phyloP scores from a whole-genome alignment of 1,284 basidiomycete genomes.

The Cerrena zonata region DNA sequence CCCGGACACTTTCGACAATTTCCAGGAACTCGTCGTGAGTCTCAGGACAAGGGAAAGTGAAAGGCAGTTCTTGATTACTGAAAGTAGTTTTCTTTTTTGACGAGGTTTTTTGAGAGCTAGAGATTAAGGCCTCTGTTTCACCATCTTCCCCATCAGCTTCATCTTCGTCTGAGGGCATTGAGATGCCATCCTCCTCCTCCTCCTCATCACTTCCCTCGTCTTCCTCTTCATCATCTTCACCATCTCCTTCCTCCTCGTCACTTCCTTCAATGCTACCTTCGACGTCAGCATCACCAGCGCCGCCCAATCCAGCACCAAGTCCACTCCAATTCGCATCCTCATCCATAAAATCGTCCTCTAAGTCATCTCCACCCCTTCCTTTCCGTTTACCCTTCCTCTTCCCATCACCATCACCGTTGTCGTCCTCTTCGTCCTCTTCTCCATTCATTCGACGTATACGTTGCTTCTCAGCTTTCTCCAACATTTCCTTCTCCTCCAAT shows the following conservation, averaged over 20 bases:
- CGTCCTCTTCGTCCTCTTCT: conserved; percentile 60
- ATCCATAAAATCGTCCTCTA: conserved; percentile 84
- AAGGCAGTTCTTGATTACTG: conserved; percentile 67
- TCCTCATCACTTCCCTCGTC: conserved; percentile 28
- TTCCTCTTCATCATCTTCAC: conserved; percentile 33
- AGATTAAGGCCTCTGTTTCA: conserved; percentile 36
- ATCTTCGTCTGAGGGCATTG: conserved; percentile 17
- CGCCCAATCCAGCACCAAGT: conserved; percentile 48
- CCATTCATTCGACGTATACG: conserved; percentile 85
- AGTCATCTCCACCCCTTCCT: conserved; percentile 70
- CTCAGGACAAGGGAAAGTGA: conserved; percentile 84
- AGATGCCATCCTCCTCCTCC: conserved; percentile 16
- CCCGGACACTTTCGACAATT: conserved; percentile 66
- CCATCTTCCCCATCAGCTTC: conserved; percentile 34
- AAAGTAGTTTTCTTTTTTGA: conserved; percentile 14
- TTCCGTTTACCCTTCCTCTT: conserved; percentile 39
- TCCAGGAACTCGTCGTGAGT: conserved; percentile 85
- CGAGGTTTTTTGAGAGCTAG: conserved; percentile 13
- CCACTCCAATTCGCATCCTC: conserved; percentile 43
- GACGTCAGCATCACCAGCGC: conserved; percentile 41
- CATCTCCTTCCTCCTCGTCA: conserved; percentile 29
- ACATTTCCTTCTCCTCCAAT: conserved; percentile 78
- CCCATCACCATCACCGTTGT: conserved; percentile 42
- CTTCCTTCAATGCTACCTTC: conserved; percentile 53
- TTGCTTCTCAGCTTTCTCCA: conserved; percentile 82